Base-by-base conservation (phyloP, 441 rosid genomes). In the Francoa sonchifolia region DNA sequence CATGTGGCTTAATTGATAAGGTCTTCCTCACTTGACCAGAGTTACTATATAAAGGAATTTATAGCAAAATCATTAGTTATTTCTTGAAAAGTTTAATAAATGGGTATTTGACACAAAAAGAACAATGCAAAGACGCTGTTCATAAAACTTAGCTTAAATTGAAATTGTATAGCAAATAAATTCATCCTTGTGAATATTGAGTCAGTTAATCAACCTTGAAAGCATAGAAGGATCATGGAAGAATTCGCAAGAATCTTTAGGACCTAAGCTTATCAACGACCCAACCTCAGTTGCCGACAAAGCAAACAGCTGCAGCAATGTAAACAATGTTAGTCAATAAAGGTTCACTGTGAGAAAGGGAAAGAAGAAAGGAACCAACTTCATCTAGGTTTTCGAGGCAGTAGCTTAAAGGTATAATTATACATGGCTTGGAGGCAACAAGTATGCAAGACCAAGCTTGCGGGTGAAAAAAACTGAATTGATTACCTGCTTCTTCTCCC, bases 11-110 rank as follows among this genome's bases (percentile, higher is more conserved):
- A 47, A 90, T 52, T 15, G 79, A 72, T 55, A 90, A 70, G 57
- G 70, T 69, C 77, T 90, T 90, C 71, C 87, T 82, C 46, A 90
- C 87, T 68, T 90, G 95, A 47, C 98, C 98, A 52, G 94, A 82
- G 58, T 76, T 85, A 61, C 98, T 90, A 77, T 42, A 25, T 29
- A 49, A 55, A n/a, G n/a, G n/a, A n/a, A n/a, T n/a, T n/a, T n/a
- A n/a, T n/a, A n/a, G n/a, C n/a, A n/a, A n/a, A n/a, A n/a, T n/a
- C n/a, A n/a, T n/a, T n/a, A n/a, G n/a, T n/a, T n/a, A n/a, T n/a
- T n/a, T n/a, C n/a, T n/a, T n/a, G n/a, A n/a, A n/a, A n/a, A n/a
- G n/a, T n/a, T n/a, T n/a, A n/a, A n/a, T n/a, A n/a, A n/a, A n/a
- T n/a, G n/a, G n/a, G n/a, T n/a, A n/a, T n/a, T n/a, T n/a, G n/a